These are phyloP conservation scores for Scedosporium dehoogii DNA, from an alignment of 2,329 filamentous ascomycete species.

Conservation along the genomic window DNA sequence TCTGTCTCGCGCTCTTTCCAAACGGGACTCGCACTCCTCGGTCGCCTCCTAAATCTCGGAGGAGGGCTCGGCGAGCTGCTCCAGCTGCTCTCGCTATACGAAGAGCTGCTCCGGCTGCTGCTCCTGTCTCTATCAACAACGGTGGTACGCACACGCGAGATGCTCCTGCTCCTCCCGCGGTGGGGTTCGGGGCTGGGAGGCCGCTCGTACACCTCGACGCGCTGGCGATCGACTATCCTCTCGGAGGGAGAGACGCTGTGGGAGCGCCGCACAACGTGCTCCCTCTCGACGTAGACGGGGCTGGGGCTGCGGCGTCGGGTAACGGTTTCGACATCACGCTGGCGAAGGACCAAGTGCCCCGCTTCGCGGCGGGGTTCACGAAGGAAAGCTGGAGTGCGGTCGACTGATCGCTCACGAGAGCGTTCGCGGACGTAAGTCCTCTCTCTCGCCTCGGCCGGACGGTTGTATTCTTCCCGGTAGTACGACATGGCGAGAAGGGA, in stretches of 20 bases:
- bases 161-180: conserved; percentile 1
- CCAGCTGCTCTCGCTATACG: not conserved
- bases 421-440: not conserved
- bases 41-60: conserved; percentile 17
- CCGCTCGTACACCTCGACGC: conserved; percentile 18
- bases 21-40: not conserved
- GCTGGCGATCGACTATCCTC: conserved; percentile 15
- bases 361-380: conserved; percentile 38
- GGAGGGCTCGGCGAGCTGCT: conserved; percentile 14
- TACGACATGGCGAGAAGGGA: not conserved
- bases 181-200: not conserved
- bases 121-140: conserved; percentile 32
- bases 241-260: conserved; percentile 31
- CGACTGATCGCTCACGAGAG: conserved; percentile 1
- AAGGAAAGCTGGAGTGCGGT: conserved; percentile 33
- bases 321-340: conserved; percentile 44
- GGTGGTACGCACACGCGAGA: conserved; percentile 20
- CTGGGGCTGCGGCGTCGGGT: conserved; percentile 33
- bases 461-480: not conserved
- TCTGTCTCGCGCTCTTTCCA: conserved; percentile 32
- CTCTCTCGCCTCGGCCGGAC: not conserved
- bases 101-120: conserved; percentile 27
- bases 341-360: conserved; percentile 43
- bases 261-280: conserved; percentile 22
- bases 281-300: conserved; percentile 24